phyloP scores from a whole-genome alignment of 495 filamentous ascomycete genomes.

The Trichoderma gamsii region DNA sequence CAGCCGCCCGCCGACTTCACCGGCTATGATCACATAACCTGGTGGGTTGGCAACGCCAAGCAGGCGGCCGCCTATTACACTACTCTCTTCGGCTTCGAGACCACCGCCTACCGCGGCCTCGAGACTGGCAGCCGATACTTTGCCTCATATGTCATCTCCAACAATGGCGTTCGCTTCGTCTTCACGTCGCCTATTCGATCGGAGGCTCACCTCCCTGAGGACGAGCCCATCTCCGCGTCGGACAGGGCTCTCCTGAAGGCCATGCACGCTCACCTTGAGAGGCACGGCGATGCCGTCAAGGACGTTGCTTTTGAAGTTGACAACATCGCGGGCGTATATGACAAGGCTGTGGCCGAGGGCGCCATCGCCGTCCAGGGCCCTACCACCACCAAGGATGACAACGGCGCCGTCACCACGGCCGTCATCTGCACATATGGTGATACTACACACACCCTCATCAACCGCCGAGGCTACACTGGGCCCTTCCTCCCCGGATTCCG shows the following conservation, averaged over 20 bases:
- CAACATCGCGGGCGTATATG: conserved; percentile 67
- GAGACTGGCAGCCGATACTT: conserved; percentile 74
- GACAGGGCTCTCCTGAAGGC: conserved; percentile 57
- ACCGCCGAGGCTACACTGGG: conserved; percentile 59
- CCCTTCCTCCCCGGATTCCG: conserved; percentile 77
- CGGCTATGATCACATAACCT: conserved; percentile 83
- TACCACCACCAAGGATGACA: conserved; percentile 40
- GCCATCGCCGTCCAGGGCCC: conserved; percentile 60
- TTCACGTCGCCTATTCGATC: conserved; percentile 75
- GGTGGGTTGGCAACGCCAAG: conserved; percentile 95
- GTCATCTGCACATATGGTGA: conserved; percentile 84
- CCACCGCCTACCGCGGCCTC: conserved; percentile 75
- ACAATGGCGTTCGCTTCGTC: conserved; percentile 73
- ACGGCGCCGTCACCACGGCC: conserved; percentile 57
- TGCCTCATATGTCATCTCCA: conserved; percentile 75
- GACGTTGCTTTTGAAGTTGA: conserved; percentile 92
- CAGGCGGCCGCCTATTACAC: conserved; percentile 84
- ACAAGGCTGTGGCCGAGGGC: conserved; percentile 60
- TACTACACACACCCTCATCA: conserved; percentile 82
- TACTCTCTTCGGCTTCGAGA: conserved; percentile 74
- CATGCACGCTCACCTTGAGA: conserved; percentile 68
- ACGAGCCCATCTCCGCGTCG: conserved; percentile 43
- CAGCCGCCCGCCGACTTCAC: conserved; percentile 54
- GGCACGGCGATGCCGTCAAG: conserved; percentile 85
- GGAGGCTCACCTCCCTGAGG: conserved; percentile 41